Evolutionary conservation across 768 basidiomycete species (phyloP), one percentile per base, ranked within the genome.

Genomic region (Lyophyllum shimeji): DNA sequence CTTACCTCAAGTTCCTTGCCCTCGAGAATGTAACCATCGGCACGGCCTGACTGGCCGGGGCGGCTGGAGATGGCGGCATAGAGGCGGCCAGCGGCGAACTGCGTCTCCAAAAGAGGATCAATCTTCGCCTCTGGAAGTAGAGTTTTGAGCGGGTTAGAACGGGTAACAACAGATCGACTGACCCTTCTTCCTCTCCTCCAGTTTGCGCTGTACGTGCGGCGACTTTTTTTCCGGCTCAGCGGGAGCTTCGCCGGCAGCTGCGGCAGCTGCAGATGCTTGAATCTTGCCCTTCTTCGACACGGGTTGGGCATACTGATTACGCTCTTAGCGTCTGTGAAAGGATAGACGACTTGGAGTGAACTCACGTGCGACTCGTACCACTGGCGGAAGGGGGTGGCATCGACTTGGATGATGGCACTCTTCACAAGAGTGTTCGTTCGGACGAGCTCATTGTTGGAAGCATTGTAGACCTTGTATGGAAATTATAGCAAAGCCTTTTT

Each of bases 371-470:
- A 79, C 79, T 99, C 97, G 72, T 98, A 99, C 95, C 95, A 98
- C 80, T 98, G 95, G 64, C 95, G 87, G 92, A 98, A 99, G 60
- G 97, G 97, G 29, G 96, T 87, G 60, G 97, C 96, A 79, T 99
- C 97, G 69, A 99, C 75, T 74, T 98, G 95, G 75, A 99, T 92
- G 77, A 99, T 90, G 63, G 90, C 90, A 59, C 89, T 82, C 82
- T 96, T 98, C 71, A 99, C 97, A 55, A 99, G 87, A 53, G 97
- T 99, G 82, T 99, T 98, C 68, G 97, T 99, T 67, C 97, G 93
- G 71, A 99, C 96, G 69, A 98, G 87, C 78, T 99, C 97, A 79
- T 99, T 99, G 87, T 98, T 99, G 61, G 97, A 95, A 45, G 97
- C 86, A 74, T 98, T 99, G 86, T 98, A 99, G 47, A 94, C 91